Evolutionary conservation across 192 early-diverging fungal genomes (phyloP), one percentile per base, ranked within the genome.

Genomic region (Gonapodya prolifera): DNA sequence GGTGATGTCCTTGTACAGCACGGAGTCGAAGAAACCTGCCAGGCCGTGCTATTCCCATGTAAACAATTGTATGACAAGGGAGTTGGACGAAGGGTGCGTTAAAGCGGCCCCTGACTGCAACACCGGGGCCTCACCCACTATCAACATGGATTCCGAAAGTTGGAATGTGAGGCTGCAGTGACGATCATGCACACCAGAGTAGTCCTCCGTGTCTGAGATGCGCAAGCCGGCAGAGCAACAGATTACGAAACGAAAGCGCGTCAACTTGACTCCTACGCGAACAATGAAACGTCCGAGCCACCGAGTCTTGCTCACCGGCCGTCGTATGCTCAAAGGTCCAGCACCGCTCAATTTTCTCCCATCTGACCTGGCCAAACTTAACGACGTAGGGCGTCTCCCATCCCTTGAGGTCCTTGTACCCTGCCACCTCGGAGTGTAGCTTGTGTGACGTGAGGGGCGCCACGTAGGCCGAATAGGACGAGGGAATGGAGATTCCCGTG

Each of bases 351-450:
- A 61, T 61, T 16, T 61, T 61, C 23, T 8, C 23, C 70, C 76
- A 76, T 29, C 33, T 70, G 32, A 61, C 77, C 30, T 78, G 69
- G n/a, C 93, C 90, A 80, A 99, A 92, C 85, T 96, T 96, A 35
- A 98, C 98, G n/a, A 99, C 96, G 81, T 95, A 99, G 0, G 95
- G 94, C 23, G 95, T 98, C 81, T 99, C 95, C 35, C 93, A 85
- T 73, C 91, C 88, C 8, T 78, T 81, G 2, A 84, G 34, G 75
- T 90, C 92, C 74, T 91, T 91, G 77, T 88, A 89, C 1, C 88
- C 83, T 0, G 87, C 79, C 1, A 92, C 94, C 36, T 95, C 89
- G 34, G 83, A 87, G 80, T 92, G 89, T 33, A 99, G 86, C 45
- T 91, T 94, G 16, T 91, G 82, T 2, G 96, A 96, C 34, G 96